Evolutionary conservation across 129 eudicot genomes (phyloP).

Genomic region (Dittrichia graveolens): DNA sequence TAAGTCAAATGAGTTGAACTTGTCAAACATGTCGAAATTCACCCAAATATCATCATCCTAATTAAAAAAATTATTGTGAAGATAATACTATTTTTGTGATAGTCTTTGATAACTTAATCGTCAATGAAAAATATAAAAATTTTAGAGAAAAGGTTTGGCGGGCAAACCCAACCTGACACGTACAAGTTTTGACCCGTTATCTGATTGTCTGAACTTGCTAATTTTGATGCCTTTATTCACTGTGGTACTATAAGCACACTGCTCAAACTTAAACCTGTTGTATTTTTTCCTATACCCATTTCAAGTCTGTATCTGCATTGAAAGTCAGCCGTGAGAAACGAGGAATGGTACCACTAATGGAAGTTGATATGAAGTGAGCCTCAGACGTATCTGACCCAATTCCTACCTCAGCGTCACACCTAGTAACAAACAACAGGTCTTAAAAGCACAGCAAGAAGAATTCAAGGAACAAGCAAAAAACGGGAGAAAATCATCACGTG

Average conservation of each 20-base stretch:
- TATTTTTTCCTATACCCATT: conserved; percentile 42
- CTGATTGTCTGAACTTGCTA: not conserved
- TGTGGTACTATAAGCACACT: not conserved
- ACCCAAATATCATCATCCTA: not conserved
- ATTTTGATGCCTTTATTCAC: not conserved
- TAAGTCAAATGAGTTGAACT: not conserved
- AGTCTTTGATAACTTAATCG: too few species aligned
- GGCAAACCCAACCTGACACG: not conserved
- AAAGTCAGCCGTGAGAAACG: conserved; percentile 82
- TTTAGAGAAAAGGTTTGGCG: not conserved
- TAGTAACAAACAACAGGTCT: conserved; percentile 48
- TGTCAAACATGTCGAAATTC: not conserved
- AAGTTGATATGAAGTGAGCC: conserved; percentile 67
- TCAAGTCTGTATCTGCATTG: conserved; percentile 77
- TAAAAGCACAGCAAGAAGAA: conserved; percentile 55
- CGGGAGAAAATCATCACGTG: conserved; percentile 64
- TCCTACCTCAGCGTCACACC: conserved; percentile 72
- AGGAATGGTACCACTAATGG: conserved; percentile 47
- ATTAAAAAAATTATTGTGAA: not conserved
- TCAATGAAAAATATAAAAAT: too few species aligned
- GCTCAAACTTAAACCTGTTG: not conserved
- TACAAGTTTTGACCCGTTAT: not conserved
- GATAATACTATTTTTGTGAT: not conserved
- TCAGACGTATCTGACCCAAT: conserved; percentile 83
- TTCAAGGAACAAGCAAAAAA: conserved; percentile 72